Evolutionary conservation across 805 yeast genomes (phyloP).

Genomic region (Scheffersomyces stipitis): DNA sequence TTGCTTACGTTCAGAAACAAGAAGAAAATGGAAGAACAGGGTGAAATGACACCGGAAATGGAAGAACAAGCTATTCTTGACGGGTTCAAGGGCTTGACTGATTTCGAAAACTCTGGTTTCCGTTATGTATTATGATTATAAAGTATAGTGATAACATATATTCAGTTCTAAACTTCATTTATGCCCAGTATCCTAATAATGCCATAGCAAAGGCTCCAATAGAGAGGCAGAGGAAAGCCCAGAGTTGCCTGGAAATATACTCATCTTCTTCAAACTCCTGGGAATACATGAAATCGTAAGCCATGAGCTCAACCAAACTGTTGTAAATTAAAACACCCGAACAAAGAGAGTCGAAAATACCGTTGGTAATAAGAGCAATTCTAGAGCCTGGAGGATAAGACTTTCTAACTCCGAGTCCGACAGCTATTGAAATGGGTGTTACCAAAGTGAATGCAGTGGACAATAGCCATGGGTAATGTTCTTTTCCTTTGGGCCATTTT

Average conservation of each 20-base stretch:
- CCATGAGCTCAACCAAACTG: conserved; percentile 76
- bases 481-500: conserved; percentile 24
- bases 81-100: conserved; percentile 25
- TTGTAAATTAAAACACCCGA: conserved; percentile 78
- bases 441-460: conserved; percentile 38
- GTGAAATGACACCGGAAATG: conserved; percentile 18
- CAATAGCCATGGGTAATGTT: conserved; percentile 48
- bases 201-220: conserved; percentile 34
- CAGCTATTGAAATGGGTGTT: conserved; percentile 75
- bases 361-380: conserved; percentile 62
- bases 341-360: conserved; percentile 72
- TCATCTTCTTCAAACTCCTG: conserved; percentile 21
- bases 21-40: conserved; percentile 14
- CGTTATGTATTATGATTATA: conserved; percentile 12
- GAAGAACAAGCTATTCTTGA: conserved; percentile 20
- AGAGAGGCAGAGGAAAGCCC: conserved; percentile 21
- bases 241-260: conserved; percentile 19
- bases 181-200: conserved; percentile 36
- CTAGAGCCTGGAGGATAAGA: conserved; percentile 60
- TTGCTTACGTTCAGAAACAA: conserved; percentile 15
- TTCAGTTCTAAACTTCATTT: not conserved
- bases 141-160: not conserved
- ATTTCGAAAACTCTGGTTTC: conserved; percentile 22
- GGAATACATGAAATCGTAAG: conserved; percentile 67
- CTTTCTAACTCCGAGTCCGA: conserved; percentile 73